Percentiles rank a stretch among this genome's conserved stretches.
Conservation (phyloP, 768 basidiomycete species). For the Suillus sp. region DNA sequence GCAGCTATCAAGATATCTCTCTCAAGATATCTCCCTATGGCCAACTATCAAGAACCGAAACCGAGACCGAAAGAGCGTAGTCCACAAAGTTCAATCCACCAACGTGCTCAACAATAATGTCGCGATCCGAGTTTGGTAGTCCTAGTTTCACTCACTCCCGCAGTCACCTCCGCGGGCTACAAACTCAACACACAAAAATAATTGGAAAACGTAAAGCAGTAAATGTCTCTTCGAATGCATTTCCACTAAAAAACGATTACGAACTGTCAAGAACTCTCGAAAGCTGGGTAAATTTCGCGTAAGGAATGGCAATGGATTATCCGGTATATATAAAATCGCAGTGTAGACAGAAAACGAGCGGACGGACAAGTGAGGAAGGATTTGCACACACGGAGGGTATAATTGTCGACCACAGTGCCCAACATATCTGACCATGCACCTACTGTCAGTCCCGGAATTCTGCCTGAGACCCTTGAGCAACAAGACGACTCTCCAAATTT, state of each 20-base stretch:
- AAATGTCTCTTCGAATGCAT: slow-evolving; percentile 10
- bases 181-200: background rate
- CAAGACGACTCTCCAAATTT: slow-evolving; percentile 88
- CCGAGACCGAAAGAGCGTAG: background rate
- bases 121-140: slow-evolving; percentile 1
- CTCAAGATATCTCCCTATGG: background rate
- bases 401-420: slow-evolving; percentile 31
- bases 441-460: slow-evolving; percentile 71
- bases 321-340: slow-evolving; percentile 35
- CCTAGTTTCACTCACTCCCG: background rate
- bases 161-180: too few species aligned
- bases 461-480: slow-evolving; percentile 81
- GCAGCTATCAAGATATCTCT: background rate
- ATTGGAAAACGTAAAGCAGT: background rate
- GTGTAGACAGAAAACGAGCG: slow-evolving; percentile 36
- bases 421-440: slow-evolving; percentile 24
- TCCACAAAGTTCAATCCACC: background rate
- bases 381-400: slow-evolving; percentile 36
- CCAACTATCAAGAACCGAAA: background rate
- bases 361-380: slow-evolving; percentile 40
- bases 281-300: slow-evolving; percentile 30
- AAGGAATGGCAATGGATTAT: slow-evolving; percentile 42
- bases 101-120: background rate
- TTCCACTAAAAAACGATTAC: slow-evolving; percentile 24
- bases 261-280: slow-evolving; percentile 26